Evolutionary conservation across 2,329 filamentous ascomycete species (phyloP).

Genomic region (Aureobasidium sp.): DNA sequence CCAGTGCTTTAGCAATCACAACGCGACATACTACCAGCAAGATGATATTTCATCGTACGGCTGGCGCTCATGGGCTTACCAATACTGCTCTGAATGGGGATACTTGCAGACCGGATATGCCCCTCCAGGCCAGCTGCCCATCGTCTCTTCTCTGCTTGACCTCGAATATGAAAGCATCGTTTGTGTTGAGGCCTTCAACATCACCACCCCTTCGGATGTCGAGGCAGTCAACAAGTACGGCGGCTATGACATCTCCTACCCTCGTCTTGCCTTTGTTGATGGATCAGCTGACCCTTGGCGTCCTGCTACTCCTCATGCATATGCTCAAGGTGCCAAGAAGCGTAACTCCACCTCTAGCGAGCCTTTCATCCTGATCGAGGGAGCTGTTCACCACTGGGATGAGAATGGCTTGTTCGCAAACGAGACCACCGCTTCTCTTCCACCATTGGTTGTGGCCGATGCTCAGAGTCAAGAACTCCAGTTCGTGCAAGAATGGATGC

Average conservation of each 20-base stretch:
- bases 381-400: constrained; percentile 87
- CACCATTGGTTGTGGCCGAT: constrained; percentile 64
- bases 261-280: constrained; percentile 80
- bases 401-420: constrained; percentile 73
- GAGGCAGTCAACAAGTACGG: constrained; percentile 80
- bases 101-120: constrained; percentile 79
- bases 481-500: constrained; percentile 74
- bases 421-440: constrained; percentile 64
- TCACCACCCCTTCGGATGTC: constrained; percentile 68
- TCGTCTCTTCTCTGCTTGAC: constrained; percentile 77
- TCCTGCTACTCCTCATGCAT: constrained; percentile 74
- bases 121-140: constrained; percentile 68
- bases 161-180: constrained; percentile 67
- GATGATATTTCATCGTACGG: constrained; percentile 44
- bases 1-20: constrained; percentile 56
- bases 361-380: constrained; percentile 77
- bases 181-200: constrained; percentile 76
- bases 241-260: constrained; percentile 75
- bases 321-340: constrained; percentile 55
- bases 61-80: constrained; percentile 65
- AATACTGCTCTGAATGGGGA: constrained; percentile 73
- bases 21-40: constrained; percentile 51
- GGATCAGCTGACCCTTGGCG: constrained; percentile 86
- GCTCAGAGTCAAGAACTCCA: constrained; percentile 64
- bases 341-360: constrained; percentile 68